These are phyloP conservation scores for Bacidia rubella DNA, from an alignment of 495 filamentous ascomycete species.

Conservation along the genomic window DNA sequence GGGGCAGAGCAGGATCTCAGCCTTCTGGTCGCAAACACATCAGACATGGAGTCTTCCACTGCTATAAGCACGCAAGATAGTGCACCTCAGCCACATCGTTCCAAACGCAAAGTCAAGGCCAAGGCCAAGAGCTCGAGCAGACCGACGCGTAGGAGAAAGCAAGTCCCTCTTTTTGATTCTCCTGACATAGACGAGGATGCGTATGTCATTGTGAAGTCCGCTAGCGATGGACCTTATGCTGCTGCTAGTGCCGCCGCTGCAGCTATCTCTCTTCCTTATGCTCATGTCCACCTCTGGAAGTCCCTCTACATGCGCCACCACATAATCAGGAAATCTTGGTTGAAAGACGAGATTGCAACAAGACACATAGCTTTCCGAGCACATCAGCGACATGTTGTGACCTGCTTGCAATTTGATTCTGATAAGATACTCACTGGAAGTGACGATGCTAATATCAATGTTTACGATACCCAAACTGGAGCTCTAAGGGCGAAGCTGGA, in stretches of 20 bases:
- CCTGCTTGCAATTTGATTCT: conserved; percentile 91
- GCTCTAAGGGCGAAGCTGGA: conserved; percentile 66
- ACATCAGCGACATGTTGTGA: conserved; percentile 92
- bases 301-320: conserved; percentile 87
- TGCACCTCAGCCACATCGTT: conserved; percentile 17
- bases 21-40: conserved; percentile 28
- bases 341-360: conserved; percentile 70
- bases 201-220: conserved; percentile 14
- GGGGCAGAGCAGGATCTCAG: conserved; percentile 74
- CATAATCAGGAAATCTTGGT: conserved; percentile 83
- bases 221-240: conserved; percentile 67
- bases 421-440: conserved; percentile 97
- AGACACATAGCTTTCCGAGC: conserved; percentile 90
- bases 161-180: conserved; percentile 7
- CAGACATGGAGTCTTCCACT: conserved; percentile 32
- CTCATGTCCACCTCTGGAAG: conserved; percentile 84
- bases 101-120: conserved; percentile 36
- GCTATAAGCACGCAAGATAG: conserved; percentile 2
- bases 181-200: conserved; percentile 12
- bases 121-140: conserved; percentile 17
- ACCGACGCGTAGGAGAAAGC: conserved; percentile 15
- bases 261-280: conserved; percentile 72
- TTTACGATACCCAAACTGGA: conserved; percentile 95
- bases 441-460: conserved; percentile 95
- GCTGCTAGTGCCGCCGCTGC: conserved; percentile 68